Percentiles rank a stretch among this genome's conserved stretches.
Evolutionary conservation across 2,329 filamentous ascomycete genomes (phyloP).

Genomic region (Nigrospora osmanthi): DNA sequence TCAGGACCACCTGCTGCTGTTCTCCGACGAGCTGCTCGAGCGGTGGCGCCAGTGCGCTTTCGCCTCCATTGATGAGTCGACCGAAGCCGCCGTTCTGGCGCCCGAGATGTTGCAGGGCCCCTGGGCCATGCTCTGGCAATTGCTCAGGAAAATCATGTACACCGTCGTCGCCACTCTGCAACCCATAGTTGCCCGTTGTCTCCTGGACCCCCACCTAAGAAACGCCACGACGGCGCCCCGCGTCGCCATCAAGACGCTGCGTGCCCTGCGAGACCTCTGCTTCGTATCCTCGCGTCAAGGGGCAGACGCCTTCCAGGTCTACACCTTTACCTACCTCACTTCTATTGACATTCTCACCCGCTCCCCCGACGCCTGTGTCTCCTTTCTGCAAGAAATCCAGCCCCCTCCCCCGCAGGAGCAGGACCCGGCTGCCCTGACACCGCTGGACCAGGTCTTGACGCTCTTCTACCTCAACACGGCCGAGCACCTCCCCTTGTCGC

Average conservation of each 20-base stretch:
- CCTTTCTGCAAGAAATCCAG: constrained; percentile 58
- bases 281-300: constrained; percentile 74
- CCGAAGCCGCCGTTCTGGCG: constrained; percentile 56
- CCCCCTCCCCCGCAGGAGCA: constrained; percentile 33
- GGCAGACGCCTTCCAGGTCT: constrained; percentile 70
- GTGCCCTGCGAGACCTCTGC: constrained; percentile 67
- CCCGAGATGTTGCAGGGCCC: constrained; percentile 59
- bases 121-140: constrained; percentile 64
- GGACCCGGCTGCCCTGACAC: constrained; percentile 50
- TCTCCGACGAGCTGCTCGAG: constrained; percentile 57
- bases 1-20: constrained; percentile 57
- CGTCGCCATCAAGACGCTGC: constrained; percentile 64
- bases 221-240: constrained; percentile 44
- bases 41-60: constrained; percentile 72
- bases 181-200: constrained; percentile 58
- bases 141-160: constrained; percentile 70
- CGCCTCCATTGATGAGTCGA: constrained; percentile 61
- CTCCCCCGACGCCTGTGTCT: constrained; percentile 57
- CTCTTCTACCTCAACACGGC: constrained; percentile 83
- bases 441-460: constrained; percentile 63
- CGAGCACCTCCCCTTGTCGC: constrained; percentile 69
- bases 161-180: constrained; percentile 68
- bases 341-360: constrained; percentile 73
- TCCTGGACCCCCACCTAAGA: constrained; percentile 41
- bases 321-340: constrained; percentile 75